phyloP scores from a whole-genome alignment of 31 red algal genomes.

The Odonthalia washingtoniensis region DNA sequence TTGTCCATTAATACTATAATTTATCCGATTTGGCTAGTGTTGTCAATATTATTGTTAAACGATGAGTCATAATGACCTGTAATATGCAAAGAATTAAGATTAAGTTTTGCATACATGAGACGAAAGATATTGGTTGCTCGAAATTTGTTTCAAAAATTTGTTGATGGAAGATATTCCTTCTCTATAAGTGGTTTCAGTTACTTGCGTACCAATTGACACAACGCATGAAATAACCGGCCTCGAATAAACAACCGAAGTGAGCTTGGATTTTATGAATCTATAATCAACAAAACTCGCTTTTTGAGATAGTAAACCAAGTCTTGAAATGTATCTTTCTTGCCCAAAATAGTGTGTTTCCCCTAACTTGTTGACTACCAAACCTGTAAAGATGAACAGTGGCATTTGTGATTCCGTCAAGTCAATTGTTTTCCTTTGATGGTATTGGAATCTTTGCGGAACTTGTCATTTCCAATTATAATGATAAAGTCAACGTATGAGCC shows the following conservation, averaged over 20 bases:
- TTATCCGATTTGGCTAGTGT: constrained; percentile 39
- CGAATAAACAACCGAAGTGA: constrained; percentile 13
- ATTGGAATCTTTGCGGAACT: not conserved
- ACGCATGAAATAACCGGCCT: constrained; percentile 27
- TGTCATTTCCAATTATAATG: too few species aligned
- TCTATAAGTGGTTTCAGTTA: not conserved
- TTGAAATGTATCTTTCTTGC: not conserved
- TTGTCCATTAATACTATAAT: constrained; percentile 36
- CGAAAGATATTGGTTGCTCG: not conserved
- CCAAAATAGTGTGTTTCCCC: not conserved
- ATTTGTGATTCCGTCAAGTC: not conserved
- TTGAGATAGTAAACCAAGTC: not conserved
- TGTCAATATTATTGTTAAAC: constrained; percentile 24
- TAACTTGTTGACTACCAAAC: not conserved
- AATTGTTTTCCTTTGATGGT: not conserved
- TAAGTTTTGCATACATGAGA: constrained; percentile 33
- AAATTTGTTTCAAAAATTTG: not conserved
- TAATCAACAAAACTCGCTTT: not conserved
- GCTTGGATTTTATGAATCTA: constrained; percentile 42
- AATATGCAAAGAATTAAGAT: constrained; percentile 23
- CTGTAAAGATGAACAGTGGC: not conserved
- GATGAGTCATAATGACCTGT: constrained; percentile 45
- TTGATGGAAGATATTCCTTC: not conserved
- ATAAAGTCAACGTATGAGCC: not conserved
- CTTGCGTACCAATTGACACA: constrained; percentile 3